phyloP scores from a whole-genome alignment of 129 eudicot species.

The Ambrosia artemisiifolia region DNA sequence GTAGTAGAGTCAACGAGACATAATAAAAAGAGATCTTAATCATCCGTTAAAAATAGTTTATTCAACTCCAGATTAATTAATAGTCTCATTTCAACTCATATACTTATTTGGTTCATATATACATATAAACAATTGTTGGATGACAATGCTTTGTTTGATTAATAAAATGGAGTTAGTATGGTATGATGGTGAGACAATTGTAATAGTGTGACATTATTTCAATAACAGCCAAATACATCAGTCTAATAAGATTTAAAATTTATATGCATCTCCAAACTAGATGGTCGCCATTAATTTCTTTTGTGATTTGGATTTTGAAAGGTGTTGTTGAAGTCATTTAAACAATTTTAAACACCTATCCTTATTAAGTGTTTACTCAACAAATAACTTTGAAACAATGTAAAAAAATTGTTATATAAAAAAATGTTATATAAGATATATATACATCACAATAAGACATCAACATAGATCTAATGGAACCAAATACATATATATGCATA shows the following conservation, averaged over 20 bases:
- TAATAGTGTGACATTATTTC: constrained; percentile 7
- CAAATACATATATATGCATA: too few species aligned
- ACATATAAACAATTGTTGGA: not conserved
- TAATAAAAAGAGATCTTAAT: not conserved
- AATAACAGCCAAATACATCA: constrained; percentile 1
- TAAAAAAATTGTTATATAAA: too few species aligned
- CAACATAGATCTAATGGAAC: too few species aligned
- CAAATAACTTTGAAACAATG: not conserved
- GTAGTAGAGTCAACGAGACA: not conserved
- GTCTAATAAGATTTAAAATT: not conserved
- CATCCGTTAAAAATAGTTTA: not conserved
- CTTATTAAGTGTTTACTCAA: too few species aligned
- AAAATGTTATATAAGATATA: too few species aligned
- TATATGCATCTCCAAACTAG: not conserved
- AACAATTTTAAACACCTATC: too few species aligned
- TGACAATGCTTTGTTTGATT: not conserved
- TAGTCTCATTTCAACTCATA: not conserved
- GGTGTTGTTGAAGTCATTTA: not conserved
- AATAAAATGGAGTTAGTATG: not conserved
- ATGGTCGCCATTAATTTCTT: not conserved
- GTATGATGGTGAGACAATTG: constrained; percentile 16
- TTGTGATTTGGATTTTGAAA: not conserved
- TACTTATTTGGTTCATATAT: not conserved
- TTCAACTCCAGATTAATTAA: not conserved
- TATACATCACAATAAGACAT: too few species aligned